Base-by-base conservation (phyloP, 2,329 filamentous ascomycete species). In the Byssothecium circinans region DNA sequence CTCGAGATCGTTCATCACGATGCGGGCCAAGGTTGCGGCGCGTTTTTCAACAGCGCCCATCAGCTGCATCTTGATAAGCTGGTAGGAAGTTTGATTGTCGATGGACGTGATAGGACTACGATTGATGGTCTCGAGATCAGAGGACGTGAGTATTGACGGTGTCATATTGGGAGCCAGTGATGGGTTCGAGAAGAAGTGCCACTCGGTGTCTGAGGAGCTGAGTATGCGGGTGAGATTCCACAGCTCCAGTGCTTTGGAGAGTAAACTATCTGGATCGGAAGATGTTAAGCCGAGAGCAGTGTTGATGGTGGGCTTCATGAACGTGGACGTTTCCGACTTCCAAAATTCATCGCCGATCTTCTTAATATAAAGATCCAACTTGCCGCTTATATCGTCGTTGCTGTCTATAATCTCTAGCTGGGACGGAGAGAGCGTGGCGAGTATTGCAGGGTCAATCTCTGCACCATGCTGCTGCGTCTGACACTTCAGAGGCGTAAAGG, bases 1-100 rank as follows among this genome's bases (percentile, higher is more conserved):
- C 59, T 85, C 82, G 1, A 84, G 73, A 48, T 83, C 81, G 51
- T 81, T 81, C 74, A 84, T 78, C 27, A 83, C 75, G 8, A 69
- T 69, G 44, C 80, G 81, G 54, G 76, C 76, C 5, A 83, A 68
- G 43, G 72, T 71, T 12, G 75, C 72, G 29, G 80, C 79, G 22
- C 78, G 76, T 54, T 79, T 79, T 57, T 84, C 81, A 15, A 77
- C 74, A 1, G 76, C 79, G 4, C 79, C 77, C 39, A 79, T 75
- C 37, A 84, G 67, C 60, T 84, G 81, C 42, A 74, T 71, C 53
- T 70, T 75, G 49, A 84, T 76, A 3, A 82, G 67, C 1, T 68
- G 62, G 52, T 80, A 77, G 2, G 78, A 77, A 20, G 77, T 64
- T 2, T 68, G 57, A 35, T 78, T 62, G 30, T 60, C 57, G 35